Evolutionary conservation across 106 monocot genomes (phyloP).

Genomic region (Ottelia alismoides): DNA sequence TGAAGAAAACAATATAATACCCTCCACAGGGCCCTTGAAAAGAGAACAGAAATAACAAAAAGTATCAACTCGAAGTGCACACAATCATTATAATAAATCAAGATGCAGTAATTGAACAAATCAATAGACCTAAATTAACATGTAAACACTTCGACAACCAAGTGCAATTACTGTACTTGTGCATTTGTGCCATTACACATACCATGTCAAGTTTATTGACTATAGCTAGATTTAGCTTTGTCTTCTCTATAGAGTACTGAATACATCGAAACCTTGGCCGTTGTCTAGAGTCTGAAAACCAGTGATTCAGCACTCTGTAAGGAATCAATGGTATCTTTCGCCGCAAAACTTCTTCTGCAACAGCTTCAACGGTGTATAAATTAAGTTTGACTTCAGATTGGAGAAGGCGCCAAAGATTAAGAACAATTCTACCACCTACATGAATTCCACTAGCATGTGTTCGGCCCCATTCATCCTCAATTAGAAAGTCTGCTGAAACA

Average conservation of each 20-base stretch:
- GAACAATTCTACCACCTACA: constrained; percentile 94
- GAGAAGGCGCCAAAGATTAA: constrained; percentile 92
- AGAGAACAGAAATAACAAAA: too few species aligned
- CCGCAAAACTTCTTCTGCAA: constrained; percentile 79
- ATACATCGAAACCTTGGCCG: constrained; percentile 53
- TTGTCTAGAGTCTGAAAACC: constrained; percentile 51
- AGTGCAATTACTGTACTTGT: too few species aligned
- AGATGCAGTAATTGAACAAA: too few species aligned
- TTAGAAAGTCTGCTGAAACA: constrained; percentile 25
- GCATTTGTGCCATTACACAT: constrained; percentile 8
- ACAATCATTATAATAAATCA: too few species aligned
- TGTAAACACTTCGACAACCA: too few species aligned
- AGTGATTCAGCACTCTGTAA: constrained; percentile 41
- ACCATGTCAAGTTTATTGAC: constrained; percentile 92
- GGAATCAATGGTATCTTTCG: constrained; percentile 72
- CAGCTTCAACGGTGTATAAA: constrained; percentile 78
- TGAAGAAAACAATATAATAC: too few species aligned
- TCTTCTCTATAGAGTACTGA: constrained; percentile 40
- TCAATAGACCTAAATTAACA: too few species aligned
- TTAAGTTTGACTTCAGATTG: constrained; percentile 78
- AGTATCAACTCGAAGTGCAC: too few species aligned
- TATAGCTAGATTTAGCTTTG: constrained; percentile 67
- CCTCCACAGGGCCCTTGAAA: too few species aligned
- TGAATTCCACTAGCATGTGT: constrained; percentile 88
- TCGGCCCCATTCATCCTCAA: constrained; percentile 75